A percentile compares a stretch with the other conserved stretches of the same genome.
phyloP scores from a whole-genome alignment of 2,329 filamentous ascomycete species.

The Lithohypha guttulata region DNA sequence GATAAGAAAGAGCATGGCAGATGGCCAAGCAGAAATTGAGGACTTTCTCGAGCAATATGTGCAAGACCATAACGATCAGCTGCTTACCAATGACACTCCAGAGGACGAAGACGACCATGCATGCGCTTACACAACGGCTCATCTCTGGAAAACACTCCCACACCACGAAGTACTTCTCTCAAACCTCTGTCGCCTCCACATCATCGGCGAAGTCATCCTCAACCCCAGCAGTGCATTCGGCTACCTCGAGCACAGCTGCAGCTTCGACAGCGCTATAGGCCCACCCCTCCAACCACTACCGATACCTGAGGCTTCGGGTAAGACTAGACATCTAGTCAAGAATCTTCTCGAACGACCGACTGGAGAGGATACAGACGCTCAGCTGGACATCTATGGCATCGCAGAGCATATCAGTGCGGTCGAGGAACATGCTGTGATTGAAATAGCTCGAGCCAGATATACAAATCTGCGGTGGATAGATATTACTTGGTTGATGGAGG shows the following conservation, averaged over 20 bases:
- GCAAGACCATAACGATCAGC: conserved; percentile 1
- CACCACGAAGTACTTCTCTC: conserved; percentile 15
- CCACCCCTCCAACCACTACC: conserved; percentile 14
- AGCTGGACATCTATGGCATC: conserved; percentile 19
- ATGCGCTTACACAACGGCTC: background rate
- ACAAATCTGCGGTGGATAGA: conserved; percentile 20
- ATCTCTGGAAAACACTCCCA: background rate
- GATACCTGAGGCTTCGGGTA: conserved; percentile 11
- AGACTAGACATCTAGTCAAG: conserved; percentile 20
- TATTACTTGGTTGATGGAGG: conserved; percentile 20
- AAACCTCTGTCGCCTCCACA: conserved; percentile 18
- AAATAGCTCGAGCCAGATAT: background rate
- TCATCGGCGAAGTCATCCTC: conserved; percentile 18
- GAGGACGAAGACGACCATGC: background rate
- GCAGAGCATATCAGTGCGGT: conserved; percentile 18
- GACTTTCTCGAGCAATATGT: too few relatives aligned
- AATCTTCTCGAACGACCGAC: conserved; percentile 12
- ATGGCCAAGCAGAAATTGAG: background rate
- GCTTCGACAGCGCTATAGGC: conserved; percentile 18
- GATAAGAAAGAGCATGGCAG: too few relatives aligned
- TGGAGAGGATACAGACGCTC: conserved; percentile 14
- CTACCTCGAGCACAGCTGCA: conserved; percentile 15
- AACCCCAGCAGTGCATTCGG: conserved; percentile 9
- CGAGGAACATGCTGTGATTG: conserved; percentile 20
- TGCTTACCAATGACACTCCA: background rate